These are phyloP conservation scores for Mariannaea elegans DNA, from an alignment of 2,329 filamentous ascomycete genomes.

Conservation along the genomic window DNA sequence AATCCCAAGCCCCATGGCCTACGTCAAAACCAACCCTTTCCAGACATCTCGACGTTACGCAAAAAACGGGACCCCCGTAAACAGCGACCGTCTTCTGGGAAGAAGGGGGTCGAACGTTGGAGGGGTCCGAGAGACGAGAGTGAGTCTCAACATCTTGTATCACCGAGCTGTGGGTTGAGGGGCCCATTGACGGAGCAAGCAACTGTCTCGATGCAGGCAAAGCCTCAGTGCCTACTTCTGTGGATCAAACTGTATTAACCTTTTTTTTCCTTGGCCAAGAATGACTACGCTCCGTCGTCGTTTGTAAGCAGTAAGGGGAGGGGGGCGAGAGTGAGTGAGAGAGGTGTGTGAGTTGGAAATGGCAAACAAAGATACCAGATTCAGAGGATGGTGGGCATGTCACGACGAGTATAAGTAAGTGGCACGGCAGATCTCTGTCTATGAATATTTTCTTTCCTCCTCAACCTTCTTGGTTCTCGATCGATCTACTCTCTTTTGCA, in stretches of 20 bases:
- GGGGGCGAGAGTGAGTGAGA: neutral
- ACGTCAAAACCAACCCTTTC: neutral
- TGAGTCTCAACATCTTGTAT: neutral
- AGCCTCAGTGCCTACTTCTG: neutral
- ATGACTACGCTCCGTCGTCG: too few species aligned
- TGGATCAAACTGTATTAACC: neutral
- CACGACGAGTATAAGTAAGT: conserved; percentile 36
- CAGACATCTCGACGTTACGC: neutral
- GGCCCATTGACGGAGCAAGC: neutral
- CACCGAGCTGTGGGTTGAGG: neutral
- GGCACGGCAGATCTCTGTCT: conserved; percentile 31
- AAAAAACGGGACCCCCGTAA: neutral
- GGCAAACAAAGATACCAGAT: conserved; percentile 33
- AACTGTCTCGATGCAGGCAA: neutral
- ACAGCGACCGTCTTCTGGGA: neutral
- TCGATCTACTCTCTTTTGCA: conserved; percentile 15
- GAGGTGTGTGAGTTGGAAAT: neutral
- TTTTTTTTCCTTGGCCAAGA: neutral
- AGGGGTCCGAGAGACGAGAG: neutral
- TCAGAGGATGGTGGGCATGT: conserved; percentile 15
- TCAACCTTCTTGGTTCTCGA: conserved; percentile 11
- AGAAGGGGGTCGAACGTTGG: neutral
- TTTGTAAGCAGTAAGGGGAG: conserved; percentile 13
- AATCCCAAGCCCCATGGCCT: neutral
- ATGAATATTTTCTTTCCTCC: conserved; percentile 13